Evolutionary conservation across 202 grass and related monocot genomes (phyloP), one percentile per base, ranked within the genome.

Genomic region (Panicum hallii): DNA sequence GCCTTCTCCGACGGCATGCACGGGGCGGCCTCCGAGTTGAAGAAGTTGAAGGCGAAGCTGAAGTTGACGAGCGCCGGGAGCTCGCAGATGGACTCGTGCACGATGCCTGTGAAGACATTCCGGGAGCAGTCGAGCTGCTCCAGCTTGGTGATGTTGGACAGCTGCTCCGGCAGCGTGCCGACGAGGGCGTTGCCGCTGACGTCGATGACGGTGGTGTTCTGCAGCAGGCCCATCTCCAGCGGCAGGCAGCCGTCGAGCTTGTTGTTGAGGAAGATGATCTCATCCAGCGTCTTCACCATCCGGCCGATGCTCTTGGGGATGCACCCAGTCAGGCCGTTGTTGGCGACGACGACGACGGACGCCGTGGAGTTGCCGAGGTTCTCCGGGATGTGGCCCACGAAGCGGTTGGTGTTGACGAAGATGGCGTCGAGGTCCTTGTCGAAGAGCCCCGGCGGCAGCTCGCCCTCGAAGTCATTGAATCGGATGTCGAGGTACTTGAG

Each of bases 31-130:
- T 97, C 94, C 0, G 88, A 88, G 28, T 91, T 85, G 79, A 97
- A 97, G 90, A 89, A 97, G 87, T 97, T 97, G 79, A 52, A 71
- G 6, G 92, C 87, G 84, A 93, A 97, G 78, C 69, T 94, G 84
- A 97, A 97, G 82, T 94, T 94, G 7, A 86, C 81, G 12, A 97
- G 89, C 30, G 11, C 23, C 5, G 94, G 90, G 15, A 97, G 80
- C 74, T 86, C 79, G 34, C 94, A 97, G 49, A 94, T 74, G 6
- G 38, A 6, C 73, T 92, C 92, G 15, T 90, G 82, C 41, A 94
- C 86, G 70, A 81, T 41, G 53, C 92, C 92, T 2, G 86, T 93
- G 63, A 97, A 81, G 2, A 81, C 72, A 50, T 97, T 97, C 54
- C 86, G 54, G 0, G 86, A 83, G 7, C 92, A 79, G 63, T 92